Evolutionary conservation across 2,329 filamentous ascomycete species (phyloP).

Genomic region (Hymenoscyphus albidus): DNA sequence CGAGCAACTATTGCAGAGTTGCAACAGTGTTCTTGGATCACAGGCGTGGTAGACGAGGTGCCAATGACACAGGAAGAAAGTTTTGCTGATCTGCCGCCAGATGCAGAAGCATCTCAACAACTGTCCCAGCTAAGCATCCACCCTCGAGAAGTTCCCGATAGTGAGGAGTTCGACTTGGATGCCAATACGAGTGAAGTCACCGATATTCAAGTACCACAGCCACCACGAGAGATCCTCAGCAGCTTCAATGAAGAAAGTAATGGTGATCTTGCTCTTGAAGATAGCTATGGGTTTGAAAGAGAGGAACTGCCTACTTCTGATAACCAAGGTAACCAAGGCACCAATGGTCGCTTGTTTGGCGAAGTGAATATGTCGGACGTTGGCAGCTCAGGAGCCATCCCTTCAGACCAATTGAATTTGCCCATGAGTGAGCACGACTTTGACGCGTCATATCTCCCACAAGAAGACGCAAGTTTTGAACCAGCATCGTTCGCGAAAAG

Average conservation of each 20-base stretch:
- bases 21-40: constrained; percentile 71
- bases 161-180: constrained; percentile 20
- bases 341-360: constrained; percentile 31
- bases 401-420: constrained; percentile 29
- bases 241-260: constrained; percentile 28
- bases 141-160: constrained; percentile 18
- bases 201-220: constrained; percentile 17
- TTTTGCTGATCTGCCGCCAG: constrained; percentile 22
- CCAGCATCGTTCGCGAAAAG: neutral
- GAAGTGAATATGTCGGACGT: constrained; percentile 32
- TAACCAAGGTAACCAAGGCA: constrained; percentile 9
- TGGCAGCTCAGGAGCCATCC: constrained; percentile 33
- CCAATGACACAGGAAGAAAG: constrained; percentile 25
- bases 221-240: constrained; percentile 27
- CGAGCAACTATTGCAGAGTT: constrained; percentile 71
- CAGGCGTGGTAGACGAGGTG: constrained; percentile 20
- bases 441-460: neutral
- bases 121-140: constrained; percentile 34
- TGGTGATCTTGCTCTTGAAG: neutral
- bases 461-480: neutral
- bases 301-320: constrained; percentile 3
- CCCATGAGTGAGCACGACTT: constrained; percentile 18
- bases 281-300: constrained; percentile 10
- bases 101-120: constrained; percentile 30
- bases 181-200: constrained; percentile 24